A percentile compares a stretch with the other conserved stretches of the same genome.
phyloP scores from a whole-genome alignment of 225 moss, liverwort and hornwort genomes.

The Takakia lepidozioides region DNA sequence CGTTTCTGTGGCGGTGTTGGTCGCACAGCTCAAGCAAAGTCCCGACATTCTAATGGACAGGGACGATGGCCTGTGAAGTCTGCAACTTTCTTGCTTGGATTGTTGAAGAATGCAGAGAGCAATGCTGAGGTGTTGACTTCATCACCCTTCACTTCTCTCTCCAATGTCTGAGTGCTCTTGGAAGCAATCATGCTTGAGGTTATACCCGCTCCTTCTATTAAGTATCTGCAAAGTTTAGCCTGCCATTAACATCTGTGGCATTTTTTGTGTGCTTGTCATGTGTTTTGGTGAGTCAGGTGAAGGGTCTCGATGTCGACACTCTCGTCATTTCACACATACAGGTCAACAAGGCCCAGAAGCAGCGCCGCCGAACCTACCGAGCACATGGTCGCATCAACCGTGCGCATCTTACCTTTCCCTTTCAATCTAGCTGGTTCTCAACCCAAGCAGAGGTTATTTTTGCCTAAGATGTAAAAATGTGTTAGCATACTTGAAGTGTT shows the following conservation, averaged over 20 bases:
- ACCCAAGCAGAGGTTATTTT: no score
- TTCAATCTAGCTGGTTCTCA: no score
- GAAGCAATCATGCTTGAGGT: no score
- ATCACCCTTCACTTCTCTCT: no score
- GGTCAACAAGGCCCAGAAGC: constrained; percentile 9
- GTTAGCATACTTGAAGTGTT: no score
- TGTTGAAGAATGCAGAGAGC: constrained; percentile 11
- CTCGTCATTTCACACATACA: constrained; percentile 11
- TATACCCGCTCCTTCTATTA: no score
- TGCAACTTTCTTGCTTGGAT: neutral
- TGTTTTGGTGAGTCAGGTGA: no score
- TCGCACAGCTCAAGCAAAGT: constrained; percentile 9
- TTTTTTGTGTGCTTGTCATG: no score
- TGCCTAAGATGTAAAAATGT: no score
- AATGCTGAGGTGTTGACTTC: constrained; percentile 7
- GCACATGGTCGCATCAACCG: constrained; percentile 14
- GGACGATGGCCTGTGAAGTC: constrained; percentile 12
- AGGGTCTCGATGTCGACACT: constrained; percentile 6
- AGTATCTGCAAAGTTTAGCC: no score
- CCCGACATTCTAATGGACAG: constrained; percentile 9
- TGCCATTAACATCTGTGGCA: no score
- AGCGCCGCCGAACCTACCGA: constrained; percentile 9
- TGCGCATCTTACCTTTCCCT: neutral
- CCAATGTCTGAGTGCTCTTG: neutral
- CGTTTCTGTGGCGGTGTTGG: constrained; percentile 13